Base-by-base conservation (phyloP, 2,329 filamentous ascomycete species). In the Aspergillus transmontanensis region DNA sequence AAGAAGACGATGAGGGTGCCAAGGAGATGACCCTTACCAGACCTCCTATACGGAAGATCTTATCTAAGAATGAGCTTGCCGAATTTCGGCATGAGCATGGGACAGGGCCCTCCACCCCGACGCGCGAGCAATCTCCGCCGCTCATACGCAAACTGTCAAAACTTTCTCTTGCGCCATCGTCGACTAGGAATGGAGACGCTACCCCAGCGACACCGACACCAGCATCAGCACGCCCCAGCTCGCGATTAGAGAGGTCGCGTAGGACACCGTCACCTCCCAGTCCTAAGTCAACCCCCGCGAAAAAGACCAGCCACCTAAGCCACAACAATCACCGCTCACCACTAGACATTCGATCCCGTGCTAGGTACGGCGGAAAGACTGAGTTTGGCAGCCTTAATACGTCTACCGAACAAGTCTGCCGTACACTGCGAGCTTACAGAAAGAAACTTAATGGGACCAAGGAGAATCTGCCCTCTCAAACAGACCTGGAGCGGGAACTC, bases 31-130 rank as follows among this genome's bases (percentile, higher is more conserved):
- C 86, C 2, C 82, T 87, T 1, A 83, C 84, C 43, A 88, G 89
- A 34, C 91, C 90, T 41, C 94, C 94, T 4, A 80, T 98, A 39
- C 86, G 95, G 59, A 90, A 92, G 60, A 91, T 99, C 10, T 83
- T 98, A 36, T 97, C 94, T 1, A 93, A 91, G 70, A 89, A 90
- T 0, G 94, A 98, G 71, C 81, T 98, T 46, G 91, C 93, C 10
- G 92, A 94, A 64, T 94, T 96, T 59, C 80, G 82, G 59, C 80
- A 82, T 21, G 80, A 82, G n/a, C 77, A 76, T 26, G 78, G 82
- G 5, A 70, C 76, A n/a, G 73, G 75, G 19, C 80, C 78, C 5
- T 76, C 80, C 16, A 79, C 79, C 6, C 78, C 77, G 6, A 78
- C 79, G 6, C 79, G 81, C n/a, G 80, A 79, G 48, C 70, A 76